Evolutionary conservation across 257 asterid genomes (phyloP), one percentile per base, ranked within the genome.

Genomic region (Sherardia arvensis): DNA sequence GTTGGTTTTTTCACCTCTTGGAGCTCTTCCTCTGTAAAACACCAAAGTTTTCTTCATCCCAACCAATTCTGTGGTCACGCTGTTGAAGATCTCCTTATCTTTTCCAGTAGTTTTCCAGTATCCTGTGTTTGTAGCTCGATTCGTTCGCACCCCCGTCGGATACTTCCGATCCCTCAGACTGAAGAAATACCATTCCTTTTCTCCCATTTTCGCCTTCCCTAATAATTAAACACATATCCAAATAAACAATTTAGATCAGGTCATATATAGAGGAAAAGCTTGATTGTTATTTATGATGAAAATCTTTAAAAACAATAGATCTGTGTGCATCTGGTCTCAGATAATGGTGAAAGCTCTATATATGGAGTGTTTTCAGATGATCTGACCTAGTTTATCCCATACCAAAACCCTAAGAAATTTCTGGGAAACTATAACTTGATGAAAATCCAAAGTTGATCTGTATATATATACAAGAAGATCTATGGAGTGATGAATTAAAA

Each of bases 161-260:
- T 91, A 91, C 63, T 91, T 91, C 68, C 98, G 75, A 71, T 91
- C 98, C 12, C 95, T 70, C 1, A 79, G 94, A 81, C 94, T 85
- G 84, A 88, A 91, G 81, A 91, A 91, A 22, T 88, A 91, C 94
- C 94, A 91, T 74, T 91, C 98, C 9, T 86, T 88, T 67, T 80
- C 98, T 71, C 98, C 96, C 92, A 88, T 88, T 71, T 88, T 91
- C 5, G 98, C 95, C 73, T 91, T 91, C 57, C 85, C 98, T 91
- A 22, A 28, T 53, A n/a, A n/a, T n/a, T n/a, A n/a, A n/a, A n/a
- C n/a, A n/a, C n/a, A n/a, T n/a, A n/a, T n/a, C n/a, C n/a, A n/a
- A n/a, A n/a, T n/a, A n/a, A n/a, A n/a, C n/a, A n/a, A n/a, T n/a
- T n/a, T n/a, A n/a, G n/a, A n/a, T n/a, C n/a, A n/a, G n/a, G n/a